phyloP scores from a whole-genome alignment of 2,329 filamentous ascomycete genomes.

The Cadophora luteo-olivacea region DNA sequence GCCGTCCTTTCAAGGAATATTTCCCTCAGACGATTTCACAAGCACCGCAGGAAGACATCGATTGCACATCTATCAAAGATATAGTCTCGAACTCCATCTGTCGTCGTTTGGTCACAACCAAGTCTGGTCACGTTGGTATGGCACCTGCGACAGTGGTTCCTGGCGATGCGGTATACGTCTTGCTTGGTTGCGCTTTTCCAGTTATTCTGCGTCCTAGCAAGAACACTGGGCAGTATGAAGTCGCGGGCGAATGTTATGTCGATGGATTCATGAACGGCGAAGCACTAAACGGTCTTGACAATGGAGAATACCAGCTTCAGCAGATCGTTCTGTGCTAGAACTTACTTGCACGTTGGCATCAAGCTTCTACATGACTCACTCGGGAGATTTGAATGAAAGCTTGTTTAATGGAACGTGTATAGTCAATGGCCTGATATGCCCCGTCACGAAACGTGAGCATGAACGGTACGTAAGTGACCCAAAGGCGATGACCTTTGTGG shows the following conservation, averaged over 20 bases:
- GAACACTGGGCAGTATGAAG: not conserved
- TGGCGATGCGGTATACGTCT: conserved; percentile 32
- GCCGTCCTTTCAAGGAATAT: conserved; percentile 6
- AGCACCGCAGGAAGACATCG: not conserved
- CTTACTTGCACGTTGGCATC: not conserved
- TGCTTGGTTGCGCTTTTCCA: conserved; percentile 34
- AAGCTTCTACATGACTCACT: not conserved
- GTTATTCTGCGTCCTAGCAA: conserved; percentile 29
- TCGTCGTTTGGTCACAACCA: conserved; percentile 20
- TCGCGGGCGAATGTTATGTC: conserved; percentile 35
- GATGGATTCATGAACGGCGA: conserved; percentile 35
- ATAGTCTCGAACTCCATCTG: conserved; percentile 22
- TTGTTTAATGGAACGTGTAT: too few relatives aligned
- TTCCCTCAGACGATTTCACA: not conserved
- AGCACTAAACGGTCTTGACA: conserved; percentile 3
- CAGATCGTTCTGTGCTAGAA: not conserved
- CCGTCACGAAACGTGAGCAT: not conserved
- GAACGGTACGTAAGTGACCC: not conserved
- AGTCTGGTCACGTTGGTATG: conserved; percentile 25
- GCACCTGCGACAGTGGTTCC: conserved; percentile 21
- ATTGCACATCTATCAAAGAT: not conserved
- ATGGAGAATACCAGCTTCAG: conserved; percentile 1
- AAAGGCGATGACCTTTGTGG: not conserved
- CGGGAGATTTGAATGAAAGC: not conserved
- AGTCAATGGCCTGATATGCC: not conserved